Evolutionary conservation across 2,329 filamentous ascomycete species (phyloP), one percentile per base, ranked within the genome.

Genomic region (Hypomyces rosellus): DNA sequence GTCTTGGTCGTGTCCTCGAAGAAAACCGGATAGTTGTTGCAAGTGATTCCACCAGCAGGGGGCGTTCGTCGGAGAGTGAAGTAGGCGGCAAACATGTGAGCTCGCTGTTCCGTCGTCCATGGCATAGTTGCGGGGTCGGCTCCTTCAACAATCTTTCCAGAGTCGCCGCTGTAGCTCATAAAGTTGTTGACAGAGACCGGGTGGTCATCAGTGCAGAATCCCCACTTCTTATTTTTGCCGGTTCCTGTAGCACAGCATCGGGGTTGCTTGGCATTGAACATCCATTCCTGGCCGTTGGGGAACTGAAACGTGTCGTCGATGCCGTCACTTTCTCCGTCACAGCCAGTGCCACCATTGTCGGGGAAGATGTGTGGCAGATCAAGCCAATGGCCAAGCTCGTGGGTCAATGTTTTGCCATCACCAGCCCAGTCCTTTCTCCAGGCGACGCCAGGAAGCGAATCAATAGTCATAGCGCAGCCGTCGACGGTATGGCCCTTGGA

Each of bases 321-420:
- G 7, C 25, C 42, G 22, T 45, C 42, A 15, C 42, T 45, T 18
- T 45, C 42, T 14, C 42, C 42, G 2, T 34, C 30, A 14, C 42
- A 45, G 42, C 22, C 22, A 1, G 42, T 18, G 20, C 30, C 42
- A 15, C 14, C 25, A 6, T 45, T 45, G 8, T 45, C 42, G 11
- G 42, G 42, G 42, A 45, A 45, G 9, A 45, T 34, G 42, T 45
- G 42, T 18, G 20, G 22, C 11, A 45, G 22, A 25, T 45, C 30
- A n/a, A 45, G 33, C 42, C 42, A 45, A 34, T 45, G 42, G 4
- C 42, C 42, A 14, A 45, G 42, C n/a, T 45, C 42, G n/a, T 45
- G 42, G 3, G 42, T 45, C 2, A 45, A 18, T 12, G 42, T 45
- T 16, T 14, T 45, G 13, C 42, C 42, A 8, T n/a, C 14, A 8